Evolutionary conservation across 352 stramenopile genomes (phyloP), one percentile per base, ranked within the genome.

Genomic region (Phytophthora crassamura): DNA sequence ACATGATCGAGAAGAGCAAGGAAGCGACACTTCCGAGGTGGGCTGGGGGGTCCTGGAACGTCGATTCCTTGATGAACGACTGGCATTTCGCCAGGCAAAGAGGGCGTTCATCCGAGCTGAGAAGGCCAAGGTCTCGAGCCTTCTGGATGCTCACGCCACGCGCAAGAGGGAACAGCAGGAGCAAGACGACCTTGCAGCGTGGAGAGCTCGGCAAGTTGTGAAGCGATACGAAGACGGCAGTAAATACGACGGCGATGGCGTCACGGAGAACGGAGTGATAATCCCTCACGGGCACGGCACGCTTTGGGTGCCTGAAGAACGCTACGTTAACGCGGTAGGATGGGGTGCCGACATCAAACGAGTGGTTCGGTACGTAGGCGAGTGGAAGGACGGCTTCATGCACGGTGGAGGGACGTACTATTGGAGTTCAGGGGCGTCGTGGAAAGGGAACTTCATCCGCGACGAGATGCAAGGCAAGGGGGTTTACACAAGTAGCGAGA

Each of bases 191-290:
- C 54, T 75, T 15, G 59, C 82, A 11, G 69, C 61, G 2, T 88
- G 80, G 80, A 65, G 59, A 43, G 53, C 48, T 12, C 69, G 80
- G 18, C 78, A 89, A 60, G 85, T 89, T 34, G 69, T 88, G 18
- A 88, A 80, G 43, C 75, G 78, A n/a, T 88, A 80, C 16, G 69
- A 84, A 14, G 76, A 91, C 41, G 80, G 83, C 56, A 79, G 63
- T 53, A 91, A 91, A 65, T 91, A 90, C 51, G 80, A 90, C 18
- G 83, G 83, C 7, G 80, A 89, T 57, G 80, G 80, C 34, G 47
- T 85, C 45, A 63, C 59, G 10, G 52, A 70, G 7, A 64, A 80
- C 45, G 63, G 60, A 14, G 80, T 90, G 25, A 8, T 78, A 10
- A 60, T 88, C 18, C 80, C 83, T 2, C 78, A 90, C 25, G 83